Evolutionary conservation across 2,329 filamentous ascomycete species (phyloP).

Genomic region (Sarocladium oryzae): DNA sequence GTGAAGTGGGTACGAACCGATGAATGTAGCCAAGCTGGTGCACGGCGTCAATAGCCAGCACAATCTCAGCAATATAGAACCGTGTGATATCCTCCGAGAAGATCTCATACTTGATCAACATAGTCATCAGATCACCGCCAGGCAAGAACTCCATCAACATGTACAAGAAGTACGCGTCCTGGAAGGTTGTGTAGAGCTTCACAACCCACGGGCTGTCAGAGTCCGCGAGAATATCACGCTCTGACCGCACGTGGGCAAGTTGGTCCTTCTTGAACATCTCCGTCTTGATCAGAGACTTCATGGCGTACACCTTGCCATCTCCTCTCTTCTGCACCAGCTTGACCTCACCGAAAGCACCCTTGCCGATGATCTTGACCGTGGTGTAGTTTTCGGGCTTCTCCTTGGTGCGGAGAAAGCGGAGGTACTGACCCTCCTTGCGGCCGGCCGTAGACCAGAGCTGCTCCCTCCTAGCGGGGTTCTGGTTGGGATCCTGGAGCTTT

Average conservation of each 20-base stretch:
- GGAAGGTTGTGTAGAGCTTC: conserved; percentile 96
- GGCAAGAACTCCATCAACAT: conserved; percentile 99
- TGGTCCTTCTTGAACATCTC: conserved; percentile 99
- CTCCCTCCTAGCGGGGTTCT: conserved; percentile 70
- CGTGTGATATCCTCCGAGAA: conserved; percentile 98
- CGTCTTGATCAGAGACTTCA: conserved; percentile 97
- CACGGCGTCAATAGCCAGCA: conserved; percentile 96
- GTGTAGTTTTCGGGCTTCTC: conserved; percentile 92
- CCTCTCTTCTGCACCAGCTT: conserved; percentile 95
- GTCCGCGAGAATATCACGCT: conserved; percentile 95
- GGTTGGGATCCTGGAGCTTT: conserved; percentile 69
- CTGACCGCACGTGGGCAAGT: conserved; percentile 90
- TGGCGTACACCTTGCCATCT: conserved; percentile 93
- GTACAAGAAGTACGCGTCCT: conserved; percentile 92
- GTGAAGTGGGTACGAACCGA: conserved; percentile 55
- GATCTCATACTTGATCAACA: conserved; percentile 99
- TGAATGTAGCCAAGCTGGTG: conserved; percentile 98
- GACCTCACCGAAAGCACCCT: conserved; percentile 97
- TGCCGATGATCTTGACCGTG: conserved; percentile 96
- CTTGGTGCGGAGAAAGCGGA: conserved; percentile 89
- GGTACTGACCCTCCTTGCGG: conserved; percentile 83
- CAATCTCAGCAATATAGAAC: conserved; percentile 98
- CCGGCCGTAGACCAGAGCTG: conserved; percentile 80
- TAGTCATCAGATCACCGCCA: conserved; percentile 97
- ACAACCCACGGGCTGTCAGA: conserved; percentile 99